Percentiles rank a stretch among this genome's conserved stretches.
These are phyloP conservation scores for Pythium aquatile DNA, from an alignment of 352 stramenopile species.

Conservation along the genomic window DNA sequence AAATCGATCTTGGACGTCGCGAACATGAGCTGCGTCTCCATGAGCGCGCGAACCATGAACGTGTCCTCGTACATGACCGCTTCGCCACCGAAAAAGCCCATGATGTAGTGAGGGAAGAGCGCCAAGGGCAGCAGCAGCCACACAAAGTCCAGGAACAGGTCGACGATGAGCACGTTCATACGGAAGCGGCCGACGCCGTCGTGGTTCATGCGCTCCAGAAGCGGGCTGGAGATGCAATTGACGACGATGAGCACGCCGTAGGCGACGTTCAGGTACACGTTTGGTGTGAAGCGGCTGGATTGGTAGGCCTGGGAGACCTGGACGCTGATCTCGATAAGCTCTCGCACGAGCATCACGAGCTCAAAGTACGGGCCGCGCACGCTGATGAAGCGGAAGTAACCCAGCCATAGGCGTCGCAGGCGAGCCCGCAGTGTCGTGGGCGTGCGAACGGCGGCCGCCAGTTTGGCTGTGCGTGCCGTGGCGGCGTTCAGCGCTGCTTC, in stretches of 20 bases:
- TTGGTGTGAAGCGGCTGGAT: constrained; percentile 22
- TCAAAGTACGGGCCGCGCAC: constrained; percentile 29
- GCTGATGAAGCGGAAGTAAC: constrained; percentile 5
- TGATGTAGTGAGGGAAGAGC: constrained; percentile 19
- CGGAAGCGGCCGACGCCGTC: neutral
- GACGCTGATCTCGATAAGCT: constrained; percentile 25
- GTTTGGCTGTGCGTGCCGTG: neutral
- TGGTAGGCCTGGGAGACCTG: constrained; percentile 26
- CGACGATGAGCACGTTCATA: constrained; percentile 15
- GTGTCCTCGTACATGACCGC: constrained; percentile 25
- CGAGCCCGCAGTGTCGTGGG: neutral
- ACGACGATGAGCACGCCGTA: constrained; percentile 19
- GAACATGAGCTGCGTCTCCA: constrained; percentile 23
- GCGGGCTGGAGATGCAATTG: constrained; percentile 26
- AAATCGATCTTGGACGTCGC: constrained; percentile 19
- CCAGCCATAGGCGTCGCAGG: neutral
- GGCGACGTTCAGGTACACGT: constrained; percentile 22
- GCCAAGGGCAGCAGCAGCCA: constrained; percentile 23
- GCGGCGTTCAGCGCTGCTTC: constrained; percentile 1
- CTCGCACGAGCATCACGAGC: constrained; percentile 19
- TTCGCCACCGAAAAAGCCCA: constrained; percentile 7
- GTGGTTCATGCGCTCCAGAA: neutral
- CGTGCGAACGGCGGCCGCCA: neutral
- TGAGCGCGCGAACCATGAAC: constrained; percentile 25
- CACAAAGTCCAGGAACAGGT: constrained; percentile 25